Base-by-base conservation (phyloP, 192 early-diverging fungal genomes). In the Coemansia sp. region DNA sequence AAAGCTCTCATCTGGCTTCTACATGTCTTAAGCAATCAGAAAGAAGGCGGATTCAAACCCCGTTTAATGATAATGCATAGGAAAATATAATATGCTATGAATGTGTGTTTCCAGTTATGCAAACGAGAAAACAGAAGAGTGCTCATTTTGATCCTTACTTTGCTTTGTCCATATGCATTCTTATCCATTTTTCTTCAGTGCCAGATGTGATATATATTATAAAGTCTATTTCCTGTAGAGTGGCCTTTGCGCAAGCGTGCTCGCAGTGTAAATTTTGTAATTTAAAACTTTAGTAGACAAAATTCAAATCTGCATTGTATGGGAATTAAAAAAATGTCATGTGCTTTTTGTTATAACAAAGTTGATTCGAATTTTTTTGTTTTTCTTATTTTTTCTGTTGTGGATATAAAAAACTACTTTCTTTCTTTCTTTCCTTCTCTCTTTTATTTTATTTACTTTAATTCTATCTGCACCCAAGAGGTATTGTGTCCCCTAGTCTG, bases 1-100 rank as follows among this genome's bases (percentile, higher is more conserved):
- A 32, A 81, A 85, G 9, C 67, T 57, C 37, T 68, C 72, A 16
- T 43, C 48, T 23, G 9, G 11, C 39, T 54, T 65, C 41, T 43
- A 44, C 16, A 59, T 18, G 39, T 12, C 52, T 60, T 19, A 32
- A 40, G 50, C 8, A n/a, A 16, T 23, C 39, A 19, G 40, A 45
- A 40, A 57, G 13, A 59, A 48, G 42, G n/a, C 15, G 11, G n/a
- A 47, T 13, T 40, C 13, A 57, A 45, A 5, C 13, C 32, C 32
- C 32, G 32, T 32, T 32, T 2, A 32, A 32, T 32, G 32, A 45
- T 45, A 45, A 45, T 5, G 1, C 9, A 15, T 45, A 45, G 5
- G 10, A 15, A 45, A 15, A 45, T 45, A 45, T 9, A 15, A 45
- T 45, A 45, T 9, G 9, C 44, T 45, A 3, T 9, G 44, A 9